Evolutionary conservation across 2,329 filamentous ascomycete species (phyloP), one percentile per base, ranked within the genome.

Genomic region (Trichoderma sp.): DNA sequence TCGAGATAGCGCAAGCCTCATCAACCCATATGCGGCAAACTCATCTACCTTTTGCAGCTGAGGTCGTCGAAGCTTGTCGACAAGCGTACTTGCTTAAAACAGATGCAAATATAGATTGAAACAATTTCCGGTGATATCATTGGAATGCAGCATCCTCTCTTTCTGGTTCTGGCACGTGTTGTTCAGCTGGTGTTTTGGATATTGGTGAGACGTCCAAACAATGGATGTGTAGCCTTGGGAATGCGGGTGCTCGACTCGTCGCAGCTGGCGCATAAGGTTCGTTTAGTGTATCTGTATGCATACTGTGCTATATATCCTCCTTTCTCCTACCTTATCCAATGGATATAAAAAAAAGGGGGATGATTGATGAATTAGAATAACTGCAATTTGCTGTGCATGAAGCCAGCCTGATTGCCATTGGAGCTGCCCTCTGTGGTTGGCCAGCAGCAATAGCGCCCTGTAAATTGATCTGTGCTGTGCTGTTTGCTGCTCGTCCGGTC

Each of bases 141-240:
- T 60, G 34, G 51, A 60, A 68, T 60, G 53, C 39, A 43, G 6
- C 28, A 8, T 7, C 6, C 6, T 14, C 30, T 36, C 14, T 43
- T 1, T 5, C 6, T 58, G 15, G 3, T 9, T 43, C 9, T 67
- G 28, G 53, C 34, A 67, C 43, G 64, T 64, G 36, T 51, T 32
- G 61, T 14, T 24, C 64, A 39, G 47, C n/a, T 57, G 47, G 34
- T 68, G 53, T 68, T 68, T 60, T 47, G 36, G 63, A 66, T 63
- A 2, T 18, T 63, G 32, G 34, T 62, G 34, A 62, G 60, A 62
- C 34, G 60, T 3, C 21, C 14, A 39, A 57, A 57, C 47, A 39
- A 57, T 67, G 32, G 51, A 21, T 21, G 21, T 53, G 12, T 36
- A 34, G 43, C 43, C 43, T 21, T 21, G 43, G 43, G 43, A 51